Conservation (phyloP, 176 grass and related monocot genomes). For the Calamus simplicifolius region DNA sequence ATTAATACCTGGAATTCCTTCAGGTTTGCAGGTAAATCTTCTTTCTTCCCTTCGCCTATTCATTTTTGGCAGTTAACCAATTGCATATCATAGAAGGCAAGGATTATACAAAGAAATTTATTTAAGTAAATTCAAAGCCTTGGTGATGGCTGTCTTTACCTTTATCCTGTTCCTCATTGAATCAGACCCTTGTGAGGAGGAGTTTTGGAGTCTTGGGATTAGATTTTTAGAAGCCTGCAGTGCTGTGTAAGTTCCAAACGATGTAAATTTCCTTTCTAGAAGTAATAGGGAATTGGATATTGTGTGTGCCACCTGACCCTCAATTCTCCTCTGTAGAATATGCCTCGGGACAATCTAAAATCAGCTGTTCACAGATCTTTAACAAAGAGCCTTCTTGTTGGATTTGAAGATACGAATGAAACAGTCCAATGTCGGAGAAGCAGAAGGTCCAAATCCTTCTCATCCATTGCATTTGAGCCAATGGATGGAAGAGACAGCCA, state of each 20-base stretch:
- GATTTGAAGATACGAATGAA: slow-evolving; percentile 37
- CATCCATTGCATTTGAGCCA: slow-evolving; percentile 38
- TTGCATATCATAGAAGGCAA: no score
- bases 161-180: no score
- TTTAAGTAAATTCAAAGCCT: no score
- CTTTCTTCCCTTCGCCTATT: no score
- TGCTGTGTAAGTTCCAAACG: background rate
- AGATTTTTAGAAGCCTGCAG: no score
- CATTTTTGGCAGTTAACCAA: no score
- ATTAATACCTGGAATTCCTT: no score
- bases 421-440: slow-evolving; percentile 1
- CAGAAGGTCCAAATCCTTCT: background rate
- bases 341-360: slow-evolving; percentile 85
- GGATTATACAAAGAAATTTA: no score
- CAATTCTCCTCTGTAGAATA: slow-evolving; percentile 23
- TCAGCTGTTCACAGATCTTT: slow-evolving; percentile 81
- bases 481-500: slow-evolving; percentile 21
- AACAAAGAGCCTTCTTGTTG: slow-evolving; percentile 41
- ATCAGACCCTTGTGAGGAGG: no score
- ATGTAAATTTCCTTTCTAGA: slow-evolving; percentile 21
- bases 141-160: no score
- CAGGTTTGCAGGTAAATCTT: no score
- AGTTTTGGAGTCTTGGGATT: no score
- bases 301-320: slow-evolving; percentile 20
- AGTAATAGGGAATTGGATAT: slow-evolving; percentile 12